Evolutionary conservation across 306 rosid species (phyloP), one percentile per base, ranked within the genome.

Genomic region (Sechiopsis laciniata): DNA sequence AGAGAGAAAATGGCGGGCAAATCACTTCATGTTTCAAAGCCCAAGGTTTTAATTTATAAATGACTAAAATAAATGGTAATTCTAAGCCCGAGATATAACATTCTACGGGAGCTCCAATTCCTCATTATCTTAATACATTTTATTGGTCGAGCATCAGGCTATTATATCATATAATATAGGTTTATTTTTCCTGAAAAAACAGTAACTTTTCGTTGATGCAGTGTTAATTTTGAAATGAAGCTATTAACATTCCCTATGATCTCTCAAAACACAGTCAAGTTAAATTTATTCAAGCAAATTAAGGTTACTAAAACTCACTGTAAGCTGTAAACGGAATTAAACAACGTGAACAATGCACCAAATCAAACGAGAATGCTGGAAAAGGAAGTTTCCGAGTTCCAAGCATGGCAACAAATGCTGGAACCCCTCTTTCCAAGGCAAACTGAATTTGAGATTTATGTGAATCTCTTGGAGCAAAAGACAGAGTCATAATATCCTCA

Each of bases 381-480:
- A 91, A 89, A 26, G 99, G 99, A 63, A 95, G 97, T 76, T 96
- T 87, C 26, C 83, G 96, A 77, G 99, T 95, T 71, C 99, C 99
- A 77, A 95, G 97, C 99, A 95, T 95, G 76, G 95, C 96, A 78
- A 87, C 92, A 80, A 95, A 86, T 78, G 99, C 99, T 20, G 99
- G 96, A 85, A 95, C 56, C 72, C 99, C 99, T 89, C 99, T 86
- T 85, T 95, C 99, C 6, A 91, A 79, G 8, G 97, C 99, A 85
- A 95, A 95, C 68, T 95, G 97, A 78, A 95, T 95, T 81, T 95
- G 99, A 64, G 99, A 74, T 80, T 95, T 91, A 78, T 95, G 99
- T 0, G 99, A 95, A 82, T 95, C 99, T 83, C 99, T 91, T 72
- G 99, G 99, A 78, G 99, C 99, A 85, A 95, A 91, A 42, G 96